Evolutionary conservation across 306 rosid genomes (phyloP).

Genomic region (Fragaria nilgerrensis): DNA sequence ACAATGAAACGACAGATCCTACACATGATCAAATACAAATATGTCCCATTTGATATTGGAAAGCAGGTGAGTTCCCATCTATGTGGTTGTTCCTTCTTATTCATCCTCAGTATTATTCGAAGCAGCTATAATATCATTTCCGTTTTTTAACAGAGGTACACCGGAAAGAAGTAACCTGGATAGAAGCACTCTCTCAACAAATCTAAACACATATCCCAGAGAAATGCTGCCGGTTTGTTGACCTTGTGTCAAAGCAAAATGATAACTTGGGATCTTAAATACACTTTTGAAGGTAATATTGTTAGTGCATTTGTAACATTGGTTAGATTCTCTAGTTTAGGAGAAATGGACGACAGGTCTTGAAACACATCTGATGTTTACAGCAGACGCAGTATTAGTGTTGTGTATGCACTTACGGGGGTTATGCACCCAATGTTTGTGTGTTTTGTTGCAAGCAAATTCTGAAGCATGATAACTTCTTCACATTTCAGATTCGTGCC

Average conservation of each 20-base stretch:
- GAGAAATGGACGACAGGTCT: conserved; percentile 1
- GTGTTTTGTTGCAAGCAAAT: neutral
- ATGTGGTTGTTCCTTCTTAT: neutral
- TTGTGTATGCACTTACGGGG: neutral
- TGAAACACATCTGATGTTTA: conserved; percentile 7
- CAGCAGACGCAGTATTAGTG: neutral
- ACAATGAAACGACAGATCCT: conserved; percentile 75
- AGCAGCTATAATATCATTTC: neutral
- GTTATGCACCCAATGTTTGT: neutral
- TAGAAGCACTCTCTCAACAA: neutral
- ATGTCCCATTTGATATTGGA: conserved; percentile 59
- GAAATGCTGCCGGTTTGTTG: neutral
- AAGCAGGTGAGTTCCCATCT: conserved; percentile 44
- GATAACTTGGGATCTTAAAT: neutral
- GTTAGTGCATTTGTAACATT: neutral
- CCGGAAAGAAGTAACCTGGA: conserved; percentile 13
- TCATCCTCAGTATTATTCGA: neutral
- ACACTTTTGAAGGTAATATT: conserved; percentile 1
- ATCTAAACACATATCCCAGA: neutral
- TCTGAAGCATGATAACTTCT: conserved; percentile 2
- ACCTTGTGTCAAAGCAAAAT: neutral
- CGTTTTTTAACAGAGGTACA: conserved; percentile 15
- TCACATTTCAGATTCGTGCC: neutral
- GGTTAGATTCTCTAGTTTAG: conserved; percentile 20
- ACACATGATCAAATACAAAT: conserved; percentile 71